These are phyloP conservation scores for Croton laevigatus DNA, from an alignment of 441 rosid genomes.

Conservation along the genomic window DNA sequence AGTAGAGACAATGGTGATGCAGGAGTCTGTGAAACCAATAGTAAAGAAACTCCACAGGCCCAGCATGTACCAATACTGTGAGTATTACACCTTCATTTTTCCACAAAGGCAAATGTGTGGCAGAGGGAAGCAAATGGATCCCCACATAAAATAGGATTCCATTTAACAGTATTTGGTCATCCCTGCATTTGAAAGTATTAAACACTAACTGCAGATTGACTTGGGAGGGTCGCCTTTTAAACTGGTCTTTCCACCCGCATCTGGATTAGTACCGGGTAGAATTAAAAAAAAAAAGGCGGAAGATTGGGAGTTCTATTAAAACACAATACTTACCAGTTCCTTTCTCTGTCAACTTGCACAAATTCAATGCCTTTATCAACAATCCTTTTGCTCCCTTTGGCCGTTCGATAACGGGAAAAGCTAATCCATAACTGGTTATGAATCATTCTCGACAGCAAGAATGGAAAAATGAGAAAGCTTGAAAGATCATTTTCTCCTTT, in stretches of 20 bases:
- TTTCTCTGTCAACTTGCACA: neutral
- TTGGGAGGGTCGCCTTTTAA: too few species aligned
- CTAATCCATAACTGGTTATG: constrained; percentile 68
- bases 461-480: too few species aligned
- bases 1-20: constrained; percentile 34
- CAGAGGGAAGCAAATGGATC: neutral
- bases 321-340: neutral
- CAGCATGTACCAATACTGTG: constrained; percentile 16
- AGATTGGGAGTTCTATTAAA: neutral
- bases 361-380: neutral
- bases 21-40: constrained; percentile 25
- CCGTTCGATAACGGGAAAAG: constrained; percentile 41
- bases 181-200: neutral
- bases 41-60: constrained; percentile 27
- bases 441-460: constrained; percentile 26
- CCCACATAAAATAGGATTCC: neutral
- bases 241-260: too few species aligned
- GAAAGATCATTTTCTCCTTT: too few species aligned
- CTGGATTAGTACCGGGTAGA: too few species aligned
- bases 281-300: too few species aligned
- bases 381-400: neutral
- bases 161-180: neutral
- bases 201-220: too few species aligned
- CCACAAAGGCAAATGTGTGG: neutral
- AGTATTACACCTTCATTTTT: constrained; percentile 9